A percentile compares a stretch with the other conserved stretches of the same genome.
phyloP scores from a whole-genome alignment of 306 rosid species.

The Ammopiptanthus mongolicus region DNA sequence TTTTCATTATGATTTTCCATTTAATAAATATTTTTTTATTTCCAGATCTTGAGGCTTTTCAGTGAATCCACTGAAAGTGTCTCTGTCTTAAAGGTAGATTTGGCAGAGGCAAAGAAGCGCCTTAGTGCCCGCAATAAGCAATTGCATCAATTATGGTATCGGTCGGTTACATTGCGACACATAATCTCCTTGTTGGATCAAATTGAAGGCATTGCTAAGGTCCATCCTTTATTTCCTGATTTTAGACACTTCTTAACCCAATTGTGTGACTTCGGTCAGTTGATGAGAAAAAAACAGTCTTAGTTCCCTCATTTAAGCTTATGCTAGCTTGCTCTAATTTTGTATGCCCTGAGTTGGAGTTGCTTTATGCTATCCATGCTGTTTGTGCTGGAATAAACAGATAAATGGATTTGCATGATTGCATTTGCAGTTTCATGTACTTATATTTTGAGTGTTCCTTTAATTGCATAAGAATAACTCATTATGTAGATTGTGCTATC shows the following conservation, averaged over 20 bases:
- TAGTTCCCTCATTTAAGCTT: constrained; percentile 3
- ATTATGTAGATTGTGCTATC: not conserved
- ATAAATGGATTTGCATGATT: constrained; percentile 5
- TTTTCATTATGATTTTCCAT: not conserved
- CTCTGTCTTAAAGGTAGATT: constrained; percentile 75
- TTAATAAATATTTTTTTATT: constrained; percentile 22
- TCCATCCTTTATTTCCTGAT: constrained; percentile 25
- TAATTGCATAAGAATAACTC: not conserved
- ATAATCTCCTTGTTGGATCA: constrained; percentile 96
- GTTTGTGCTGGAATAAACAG: constrained; percentile 10
- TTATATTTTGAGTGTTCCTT: not conserved
- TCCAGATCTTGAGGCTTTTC: constrained; percentile 93
- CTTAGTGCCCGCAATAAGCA: constrained; percentile 95
- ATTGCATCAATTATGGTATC: constrained; percentile 98
- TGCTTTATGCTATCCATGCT: constrained; percentile 11
- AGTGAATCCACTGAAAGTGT: constrained; percentile 89
- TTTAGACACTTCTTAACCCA: constrained; percentile 26
- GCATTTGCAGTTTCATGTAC: constrained; percentile 1
- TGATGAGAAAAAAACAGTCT: constrained; percentile 3
- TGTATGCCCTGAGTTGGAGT: constrained; percentile 20
- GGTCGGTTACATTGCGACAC: constrained; percentile 93
- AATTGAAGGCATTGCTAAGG: constrained; percentile 98
- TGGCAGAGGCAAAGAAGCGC: constrained; percentile 77
- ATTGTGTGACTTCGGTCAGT: constrained; percentile 16
- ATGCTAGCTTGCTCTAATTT: constrained; percentile 16